Conservation (phyloP, 106 monocot species). For the Dendrobium huoshanense region DNA sequence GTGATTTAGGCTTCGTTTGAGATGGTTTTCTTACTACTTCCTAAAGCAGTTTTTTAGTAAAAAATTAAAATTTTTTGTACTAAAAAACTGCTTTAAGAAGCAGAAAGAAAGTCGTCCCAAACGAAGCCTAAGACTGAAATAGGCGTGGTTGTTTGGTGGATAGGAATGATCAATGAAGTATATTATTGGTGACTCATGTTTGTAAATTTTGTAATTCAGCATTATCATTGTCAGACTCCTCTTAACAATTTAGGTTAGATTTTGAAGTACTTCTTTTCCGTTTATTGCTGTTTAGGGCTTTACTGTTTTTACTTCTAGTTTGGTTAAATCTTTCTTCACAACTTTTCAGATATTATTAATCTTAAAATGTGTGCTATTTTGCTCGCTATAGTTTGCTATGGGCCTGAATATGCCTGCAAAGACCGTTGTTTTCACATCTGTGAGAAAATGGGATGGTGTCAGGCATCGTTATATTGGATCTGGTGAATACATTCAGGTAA, state of each 20-base stretch:
- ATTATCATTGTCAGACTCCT: neutral
- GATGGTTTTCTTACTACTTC: too few relatives aligned
- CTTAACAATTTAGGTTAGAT: neutral
- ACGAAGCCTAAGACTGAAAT: neutral
- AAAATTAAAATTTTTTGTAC: too few relatives aligned
- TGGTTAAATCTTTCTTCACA: neutral
- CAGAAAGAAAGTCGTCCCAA: too few relatives aligned
- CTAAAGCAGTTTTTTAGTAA: too few relatives aligned
- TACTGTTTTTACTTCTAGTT: neutral
- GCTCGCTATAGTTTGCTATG: constrained; percentile 82
- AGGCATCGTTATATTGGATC: constrained; percentile 78
- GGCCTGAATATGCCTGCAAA: constrained; percentile 99
- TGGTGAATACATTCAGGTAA: constrained; percentile 99
- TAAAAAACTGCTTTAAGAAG: too few relatives aligned
- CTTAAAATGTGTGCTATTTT: constrained; percentile 4
- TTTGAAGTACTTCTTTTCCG: neutral
- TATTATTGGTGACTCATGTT: neutral
- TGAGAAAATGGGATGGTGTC: constrained; percentile 99
- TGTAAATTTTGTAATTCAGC: constrained; percentile 1
- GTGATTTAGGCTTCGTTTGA: neutral
- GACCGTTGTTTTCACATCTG: constrained; percentile 95
- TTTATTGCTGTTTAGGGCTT: neutral
- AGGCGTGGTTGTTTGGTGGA: neutral
- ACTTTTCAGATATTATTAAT: neutral
- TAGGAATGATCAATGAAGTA: neutral